A percentile compares a stretch with the other conserved stretches of the same genome.
Conservation (phyloP, 805 yeast species). For the Wickerhamomyces subpelliculosus region DNA sequence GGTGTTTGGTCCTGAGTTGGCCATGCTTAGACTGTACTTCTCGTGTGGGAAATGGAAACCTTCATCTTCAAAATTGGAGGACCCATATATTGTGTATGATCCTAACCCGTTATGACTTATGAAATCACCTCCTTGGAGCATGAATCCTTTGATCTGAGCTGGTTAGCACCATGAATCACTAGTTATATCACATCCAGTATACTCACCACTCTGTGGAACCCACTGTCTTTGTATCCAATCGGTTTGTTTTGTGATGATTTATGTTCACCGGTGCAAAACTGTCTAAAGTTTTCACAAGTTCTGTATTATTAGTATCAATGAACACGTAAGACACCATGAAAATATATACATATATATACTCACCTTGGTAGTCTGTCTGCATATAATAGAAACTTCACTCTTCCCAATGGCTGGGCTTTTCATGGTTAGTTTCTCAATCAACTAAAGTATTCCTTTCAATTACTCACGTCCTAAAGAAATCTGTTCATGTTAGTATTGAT, state of each 20-base stretch:
- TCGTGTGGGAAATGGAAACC: conserved; percentile 28
- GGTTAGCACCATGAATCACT: too few species aligned
- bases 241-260: conserved; percentile 30
- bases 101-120: conserved; percentile 40
- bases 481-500: conserved; percentile 6
- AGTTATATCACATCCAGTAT: too few species aligned
- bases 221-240: conserved; percentile 34
- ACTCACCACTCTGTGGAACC: conserved; percentile 35
- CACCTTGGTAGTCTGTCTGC: conserved; percentile 32
- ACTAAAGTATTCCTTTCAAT: background rate
- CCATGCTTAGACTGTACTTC: conserved; percentile 28
- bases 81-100: conserved; percentile 32
- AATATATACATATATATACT: too few species aligned
- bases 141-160: conserved; percentile 37
- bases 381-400: conserved; percentile 39
- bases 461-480: conserved; percentile 25
- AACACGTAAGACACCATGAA: background rate
- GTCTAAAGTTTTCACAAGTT: conserved; percentile 45
- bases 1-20: conserved; percentile 37
- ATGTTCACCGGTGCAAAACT: conserved; percentile 45
- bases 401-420: conserved; percentile 27
- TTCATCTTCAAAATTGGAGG: conserved; percentile 37
- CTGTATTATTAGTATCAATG: conserved; percentile 4
- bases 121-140: conserved; percentile 45
- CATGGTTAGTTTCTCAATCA: background rate